Base-by-base conservation (phyloP, 2,329 filamentous ascomycete species). In the Xylariaceae sp. region DNA sequence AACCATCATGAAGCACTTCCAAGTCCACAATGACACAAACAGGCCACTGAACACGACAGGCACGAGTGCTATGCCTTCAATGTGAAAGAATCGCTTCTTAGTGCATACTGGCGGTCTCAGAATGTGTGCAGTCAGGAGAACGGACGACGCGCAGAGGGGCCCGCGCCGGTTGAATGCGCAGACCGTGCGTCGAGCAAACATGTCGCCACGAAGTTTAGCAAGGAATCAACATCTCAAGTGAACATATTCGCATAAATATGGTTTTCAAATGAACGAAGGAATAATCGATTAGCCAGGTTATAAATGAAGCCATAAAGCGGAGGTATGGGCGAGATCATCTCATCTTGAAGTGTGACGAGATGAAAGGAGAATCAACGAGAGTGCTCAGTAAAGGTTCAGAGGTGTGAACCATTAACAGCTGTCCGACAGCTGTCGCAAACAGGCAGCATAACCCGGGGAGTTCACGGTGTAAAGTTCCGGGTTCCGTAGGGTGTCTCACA, bases 1-100 rank as follows among this genome's bases (percentile, higher is more conserved):
- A 34, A 93, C 78, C 75, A 92, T 84, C 85, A 90, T 89, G 56
- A 85, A 73, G 69, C 88, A 91, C 69, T 87, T 86, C 78, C 82
- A 85, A 1, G 74, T 76, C 80, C 81, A 92, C 11, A 92, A 76
- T 2, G 80, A 80, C 15, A 89, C 67, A 3, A 89, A 77, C 41
- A 92, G 77, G 1, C 87, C 85, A 11, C 77, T 71, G 68, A 91
- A 92, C 49, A 90, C 76, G 5, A 82, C 68, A 0, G 89, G 89
- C 6, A 88, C 86, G 2, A 88, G 73, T n/a, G 89, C 72, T 10
- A 82, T 64, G 13, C 77, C 68, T 55, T 74, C 68, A 56, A 73
- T 63, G 59, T 77, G 74, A 53, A 77, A 66, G 55, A 58, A 56
- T 61, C 73, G 71, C 57, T 50, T 4, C 1, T n/a, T 35, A 6